Conservation (phyloP, 2,329 filamentous ascomycete genomes). For the Cladorrhinum sp. region DNA sequence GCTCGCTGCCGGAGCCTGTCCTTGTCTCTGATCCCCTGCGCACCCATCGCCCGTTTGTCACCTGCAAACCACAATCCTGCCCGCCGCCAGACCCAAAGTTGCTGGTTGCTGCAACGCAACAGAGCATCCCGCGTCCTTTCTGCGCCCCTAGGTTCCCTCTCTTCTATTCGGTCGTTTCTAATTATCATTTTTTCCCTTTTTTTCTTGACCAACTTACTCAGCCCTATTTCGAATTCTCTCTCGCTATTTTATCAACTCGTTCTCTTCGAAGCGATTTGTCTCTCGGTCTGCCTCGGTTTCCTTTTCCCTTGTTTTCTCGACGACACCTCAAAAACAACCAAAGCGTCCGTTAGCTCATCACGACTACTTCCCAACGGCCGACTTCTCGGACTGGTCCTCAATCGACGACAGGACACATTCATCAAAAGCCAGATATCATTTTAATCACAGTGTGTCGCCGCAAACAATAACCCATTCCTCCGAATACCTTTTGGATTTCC, state of each 20-base stretch:
- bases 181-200: conserved; percentile 8
- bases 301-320: conserved; percentile 1
- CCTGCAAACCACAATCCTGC: conserved; percentile 11
- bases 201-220: neutral
- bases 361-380: neutral
- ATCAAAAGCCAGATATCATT: neutral
- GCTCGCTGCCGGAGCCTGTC: conserved; percentile 10
- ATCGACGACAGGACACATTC: neutral
- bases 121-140: conserved; percentile 7
- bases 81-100: neutral
- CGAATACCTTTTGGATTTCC: conserved; percentile 11
- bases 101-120: neutral
- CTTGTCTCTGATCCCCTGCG: conserved; percentile 3
- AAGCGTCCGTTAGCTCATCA: conserved; percentile 4
- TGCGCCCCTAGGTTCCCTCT: conserved; percentile 18
- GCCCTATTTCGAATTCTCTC: neutral
- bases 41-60: conserved; percentile 6
- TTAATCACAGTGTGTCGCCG: neutral
- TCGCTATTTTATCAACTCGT: neutral
- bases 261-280: neutral
- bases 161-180: conserved; percentile 6
- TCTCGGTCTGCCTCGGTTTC: neutral
- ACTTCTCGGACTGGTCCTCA: no score
- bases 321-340: neutral
- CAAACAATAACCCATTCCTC: neutral